These are phyloP conservation scores for Jamesozyma jinghongensis DNA, from an alignment of 805 yeast species.

Conservation along the genomic window DNA sequence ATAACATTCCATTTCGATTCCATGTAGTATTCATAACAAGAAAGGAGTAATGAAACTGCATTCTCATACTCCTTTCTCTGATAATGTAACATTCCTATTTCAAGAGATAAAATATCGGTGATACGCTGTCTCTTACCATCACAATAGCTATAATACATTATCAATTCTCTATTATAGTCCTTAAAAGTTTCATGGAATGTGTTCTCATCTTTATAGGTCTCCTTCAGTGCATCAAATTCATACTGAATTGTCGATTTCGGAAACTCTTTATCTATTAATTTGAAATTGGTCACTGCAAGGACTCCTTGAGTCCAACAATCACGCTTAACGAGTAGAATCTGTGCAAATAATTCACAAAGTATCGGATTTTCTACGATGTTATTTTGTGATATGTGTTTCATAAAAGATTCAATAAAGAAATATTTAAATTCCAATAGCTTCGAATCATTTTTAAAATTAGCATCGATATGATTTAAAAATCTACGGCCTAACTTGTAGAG, in stretches of 20 bases:
- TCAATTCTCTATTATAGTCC: conserved; percentile 39
- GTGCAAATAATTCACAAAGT: conserved; percentile 31
- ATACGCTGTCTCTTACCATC: conserved; percentile 43
- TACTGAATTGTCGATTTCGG: conserved; percentile 4
- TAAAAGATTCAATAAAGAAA: conserved; percentile 11
- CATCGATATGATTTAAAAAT: conserved; percentile 12
- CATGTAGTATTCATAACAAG: conserved; percentile 60
- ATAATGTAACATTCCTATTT: conserved; percentile 63
- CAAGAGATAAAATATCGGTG: conserved; percentile 66
- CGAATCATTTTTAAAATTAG: conserved; percentile 7
- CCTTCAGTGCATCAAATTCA: conserved; percentile 7
- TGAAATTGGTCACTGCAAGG: conserved; percentile 8
- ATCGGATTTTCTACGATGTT: conserved; percentile 4
- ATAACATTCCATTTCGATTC: conserved; percentile 67
- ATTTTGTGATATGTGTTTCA: conserved; percentile 7
- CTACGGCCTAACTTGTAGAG: conserved; percentile 10
- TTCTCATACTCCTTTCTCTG: conserved; percentile 46
- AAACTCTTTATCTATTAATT: conserved; percentile 9
- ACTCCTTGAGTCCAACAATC: conserved; percentile 32
- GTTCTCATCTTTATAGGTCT: conserved; percentile 14
- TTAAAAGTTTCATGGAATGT: conserved; percentile 35
- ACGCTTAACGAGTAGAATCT: conserved; percentile 32
- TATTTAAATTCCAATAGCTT: conserved; percentile 19
- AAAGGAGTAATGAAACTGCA: conserved; percentile 54
- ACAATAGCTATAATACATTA: conserved; percentile 14